Conservation (phyloP, 164 flowering plant species). For the Vitis vinifera region DNA sequence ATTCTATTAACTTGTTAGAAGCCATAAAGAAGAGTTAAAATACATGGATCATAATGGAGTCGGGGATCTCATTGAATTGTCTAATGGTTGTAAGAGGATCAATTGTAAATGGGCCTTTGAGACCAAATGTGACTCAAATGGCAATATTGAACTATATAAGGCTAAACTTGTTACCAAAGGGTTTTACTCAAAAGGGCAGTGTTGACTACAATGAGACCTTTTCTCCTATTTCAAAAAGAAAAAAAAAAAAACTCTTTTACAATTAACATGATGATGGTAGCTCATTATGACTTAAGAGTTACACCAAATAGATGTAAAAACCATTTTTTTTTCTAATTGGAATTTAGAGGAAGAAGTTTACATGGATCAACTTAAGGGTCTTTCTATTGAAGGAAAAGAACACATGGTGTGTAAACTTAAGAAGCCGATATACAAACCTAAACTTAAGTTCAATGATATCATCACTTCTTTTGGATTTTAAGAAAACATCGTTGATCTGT, state of each 20-base stretch:
- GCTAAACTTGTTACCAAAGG: not conserved
- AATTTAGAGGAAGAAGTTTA: too few species aligned
- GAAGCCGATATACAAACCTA: too few species aligned
- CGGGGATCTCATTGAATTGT: too few species aligned
- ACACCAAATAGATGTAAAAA: not conserved
- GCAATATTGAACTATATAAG: not conserved
- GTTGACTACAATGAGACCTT: not conserved
- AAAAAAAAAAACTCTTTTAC: not conserved
- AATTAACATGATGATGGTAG: not conserved
- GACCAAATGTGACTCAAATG: not conserved
- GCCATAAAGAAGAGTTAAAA: not conserved
- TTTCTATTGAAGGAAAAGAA: too few species aligned
- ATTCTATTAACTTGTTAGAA: not conserved
- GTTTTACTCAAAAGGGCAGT: not conserved
- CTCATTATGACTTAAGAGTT: not conserved
- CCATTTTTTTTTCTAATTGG: not conserved
- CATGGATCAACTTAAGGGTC: too few species aligned
- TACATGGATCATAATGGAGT: not conserved
- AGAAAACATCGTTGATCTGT: too few species aligned
- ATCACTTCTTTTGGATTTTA: too few species aligned
- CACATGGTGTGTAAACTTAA: too few species aligned
- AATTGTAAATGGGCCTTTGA: not conserved
- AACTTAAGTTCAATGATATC: too few species aligned
- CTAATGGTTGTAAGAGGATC: not conserved
- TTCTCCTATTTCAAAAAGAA: not conserved